These are phyloP conservation scores for Syzygium oleosum DNA, from an alignment of 345 rosid genomes.

Conservation along the genomic window DNA sequence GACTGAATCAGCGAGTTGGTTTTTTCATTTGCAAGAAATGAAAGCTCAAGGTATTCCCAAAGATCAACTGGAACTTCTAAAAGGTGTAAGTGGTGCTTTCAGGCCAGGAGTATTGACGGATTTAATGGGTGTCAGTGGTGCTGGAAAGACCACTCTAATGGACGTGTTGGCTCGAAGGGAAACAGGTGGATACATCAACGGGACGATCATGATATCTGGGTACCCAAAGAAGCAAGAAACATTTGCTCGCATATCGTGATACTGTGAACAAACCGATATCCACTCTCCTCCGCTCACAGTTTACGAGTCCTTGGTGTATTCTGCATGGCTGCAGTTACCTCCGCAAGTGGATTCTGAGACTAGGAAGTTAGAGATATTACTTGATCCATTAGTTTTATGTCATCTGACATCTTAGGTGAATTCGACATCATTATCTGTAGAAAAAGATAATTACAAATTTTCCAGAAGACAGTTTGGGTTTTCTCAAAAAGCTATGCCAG, in stretches of 20 bases:
- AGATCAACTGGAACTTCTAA: constrained; percentile 42
- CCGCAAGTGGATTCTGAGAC: constrained; percentile 48
- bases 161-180: constrained; percentile 71
- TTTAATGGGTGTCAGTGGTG: constrained; percentile 64
- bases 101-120: constrained; percentile 63
- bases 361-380: constrained; percentile 29
- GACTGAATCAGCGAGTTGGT: background rate
- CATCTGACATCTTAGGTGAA: background rate
- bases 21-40: constrained; percentile 36
- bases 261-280: constrained; percentile 64
- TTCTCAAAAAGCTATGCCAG: background rate
- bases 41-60: constrained; percentile 39
- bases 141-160: constrained; percentile 69
- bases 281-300: constrained; percentile 66
- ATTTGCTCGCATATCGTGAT: constrained; percentile 56
- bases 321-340: constrained; percentile 57
- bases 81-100: constrained; percentile 56
- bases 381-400: background rate
- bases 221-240: constrained; percentile 62
- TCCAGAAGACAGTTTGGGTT: background rate
- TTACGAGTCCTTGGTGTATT: constrained; percentile 47
- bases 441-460: too few relatives aligned
- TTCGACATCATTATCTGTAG: background rate
- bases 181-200: constrained; percentile 54
- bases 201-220: constrained; percentile 45